Evolutionary conservation across 2,329 filamentous ascomycete species (phyloP), one percentile per base, ranked within the genome.

Genomic region (Paecilomyces variotii): DNA sequence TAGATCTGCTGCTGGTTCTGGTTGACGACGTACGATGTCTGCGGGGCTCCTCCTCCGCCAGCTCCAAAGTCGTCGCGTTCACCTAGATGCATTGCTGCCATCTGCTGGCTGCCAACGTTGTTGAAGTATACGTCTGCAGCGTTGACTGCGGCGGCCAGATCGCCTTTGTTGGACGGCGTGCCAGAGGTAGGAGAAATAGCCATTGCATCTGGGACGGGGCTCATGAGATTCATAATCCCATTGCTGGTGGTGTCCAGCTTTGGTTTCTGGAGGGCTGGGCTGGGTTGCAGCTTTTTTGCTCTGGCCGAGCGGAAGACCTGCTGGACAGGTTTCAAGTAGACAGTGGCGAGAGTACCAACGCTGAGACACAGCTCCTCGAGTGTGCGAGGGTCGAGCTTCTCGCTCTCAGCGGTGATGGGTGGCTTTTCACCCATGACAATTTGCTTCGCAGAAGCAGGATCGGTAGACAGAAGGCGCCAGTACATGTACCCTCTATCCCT

Each of bases 401-500:
- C 94, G 28, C 90, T 92, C 74, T 99, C 94, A 34, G 94, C 93
- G 1, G 92, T 96, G 74, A 99, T 97, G 6, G 93, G 84, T 5
- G 94, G 94, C 73, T 99, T 99, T 65, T 96, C 89, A 60, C 94
- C 93, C 93, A 99, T 97, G 64, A 99, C 92, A 56, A 99, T 85
- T 62, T 86, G 80, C 71, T 89, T 94, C 1, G 94, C 94, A 0
- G 88, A 85, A 55, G 87, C 86, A 65, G 96, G 93, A 72, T 97
- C 92, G 0, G 91, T 95, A 1, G 91, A 96, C 1, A 99, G 82
- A 12, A 99, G 82, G 3, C 94, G 90, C 94, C 94, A 99, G 80
- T 99, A 99, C 92, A 99, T 97, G 79, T 97, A 99, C 0, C 94
- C 94, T 67, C 94, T 83, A 73, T 99, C 94, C 63, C 94, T 87